Evolutionary conservation across 495 filamentous ascomycete genomes (phyloP), one percentile per base, ranked within the genome.

Genomic region (Neurospora tetraspora): DNA sequence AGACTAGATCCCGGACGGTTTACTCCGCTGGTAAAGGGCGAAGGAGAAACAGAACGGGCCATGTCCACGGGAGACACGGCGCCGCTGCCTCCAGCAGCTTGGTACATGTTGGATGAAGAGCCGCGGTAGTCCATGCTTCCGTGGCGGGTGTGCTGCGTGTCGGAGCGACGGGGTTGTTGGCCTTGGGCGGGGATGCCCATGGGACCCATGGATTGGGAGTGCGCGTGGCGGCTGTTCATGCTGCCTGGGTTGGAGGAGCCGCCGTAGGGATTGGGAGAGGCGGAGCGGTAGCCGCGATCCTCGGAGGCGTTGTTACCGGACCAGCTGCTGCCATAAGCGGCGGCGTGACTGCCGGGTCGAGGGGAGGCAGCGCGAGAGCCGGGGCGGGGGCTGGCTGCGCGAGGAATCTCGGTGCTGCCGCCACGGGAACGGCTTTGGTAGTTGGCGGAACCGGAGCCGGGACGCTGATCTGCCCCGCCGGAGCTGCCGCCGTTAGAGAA

Each of bases 361-460:
- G 53, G 53, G 23, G 53, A 61, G 11, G 53, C 53, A 3, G 53
- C 53, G 27, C 77, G 77, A 20, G 85, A 81, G 18, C 74, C 74
- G 3, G 89, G 88, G 2, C 83, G 82, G 7, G 89, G 90, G 11
- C 85, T 87, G 36, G 79, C 77, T 0, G 87, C 86, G 18, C 87
- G 80, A 16, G 86, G 85, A 70, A 86, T 77, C 45, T 87, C 85
- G 59, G 75, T 83, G 20, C 83, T 83, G 0, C 53, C 53, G 6
- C 86, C 83, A 16, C 83, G 83, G 8, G 84, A 11, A 10, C 31
- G 39, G 11, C 69, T 6, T 18, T 70, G 47, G 5, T 72, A 77
- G 40, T 76, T 78, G 34, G 76, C 73, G 38, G 71, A 47, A 14
- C 74, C 78, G 37, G 81, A 83, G 5, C 76, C 78, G 11, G 86